Conservation (phyloP, 331 rosid species). For the Malus hybrid region DNA sequence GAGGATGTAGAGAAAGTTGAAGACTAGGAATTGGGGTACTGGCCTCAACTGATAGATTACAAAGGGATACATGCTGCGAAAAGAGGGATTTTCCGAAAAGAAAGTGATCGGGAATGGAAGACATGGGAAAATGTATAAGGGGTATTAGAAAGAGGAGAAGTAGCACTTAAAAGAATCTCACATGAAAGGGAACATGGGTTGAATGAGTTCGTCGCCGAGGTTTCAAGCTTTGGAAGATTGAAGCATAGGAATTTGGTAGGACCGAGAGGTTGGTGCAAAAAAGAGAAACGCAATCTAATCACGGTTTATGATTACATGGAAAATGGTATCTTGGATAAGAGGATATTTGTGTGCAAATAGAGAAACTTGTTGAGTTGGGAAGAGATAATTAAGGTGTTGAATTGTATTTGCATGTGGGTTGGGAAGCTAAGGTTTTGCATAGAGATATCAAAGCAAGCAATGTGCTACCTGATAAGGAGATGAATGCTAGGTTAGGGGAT, state of each 20-base stretch:
- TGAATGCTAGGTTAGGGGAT: neutral
- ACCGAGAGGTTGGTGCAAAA: neutral
- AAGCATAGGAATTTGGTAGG: neutral
- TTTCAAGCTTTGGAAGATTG: neutral
- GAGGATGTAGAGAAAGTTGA: constrained; percentile 38
- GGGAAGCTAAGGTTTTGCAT: neutral
- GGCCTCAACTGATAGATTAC: constrained; percentile 64
- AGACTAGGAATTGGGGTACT: constrained; percentile 82
- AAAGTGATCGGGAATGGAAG: neutral
- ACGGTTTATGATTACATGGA: neutral
- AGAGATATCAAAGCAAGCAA: neutral
- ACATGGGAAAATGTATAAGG: neutral
- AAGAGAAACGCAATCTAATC: neutral
- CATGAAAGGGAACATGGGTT: neutral
- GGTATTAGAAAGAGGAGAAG: neutral
- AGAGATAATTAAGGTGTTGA: neutral
- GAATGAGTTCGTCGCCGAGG: neutral
- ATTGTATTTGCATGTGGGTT: neutral
- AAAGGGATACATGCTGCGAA: constrained; percentile 54
- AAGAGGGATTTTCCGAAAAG: constrained; percentile 36
- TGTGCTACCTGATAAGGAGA: neutral
- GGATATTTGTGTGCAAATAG: neutral
- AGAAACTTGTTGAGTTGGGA: neutral
- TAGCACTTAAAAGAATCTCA: neutral
- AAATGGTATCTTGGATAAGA: neutral